Evolutionary conservation across 345 rosid species (phyloP).

Genomic region (Alliaria petiolata): DNA sequence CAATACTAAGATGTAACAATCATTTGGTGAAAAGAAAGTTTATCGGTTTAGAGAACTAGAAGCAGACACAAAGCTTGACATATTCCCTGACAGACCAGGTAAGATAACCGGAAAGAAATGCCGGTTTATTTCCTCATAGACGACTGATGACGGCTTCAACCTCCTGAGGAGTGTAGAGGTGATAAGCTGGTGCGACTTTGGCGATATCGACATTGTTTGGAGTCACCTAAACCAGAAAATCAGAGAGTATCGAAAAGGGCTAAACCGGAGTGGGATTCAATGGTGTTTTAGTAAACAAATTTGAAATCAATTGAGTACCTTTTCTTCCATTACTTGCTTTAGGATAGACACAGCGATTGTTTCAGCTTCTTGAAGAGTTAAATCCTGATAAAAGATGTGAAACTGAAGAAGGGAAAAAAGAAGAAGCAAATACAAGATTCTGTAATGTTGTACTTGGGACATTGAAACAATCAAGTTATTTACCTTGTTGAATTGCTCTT

Average conservation of each 20-base stretch:
- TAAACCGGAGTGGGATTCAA: too few species aligned
- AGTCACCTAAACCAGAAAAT: conserved; percentile 53
- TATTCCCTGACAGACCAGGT: too few species aligned
- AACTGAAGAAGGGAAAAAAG: neutral
- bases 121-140: conserved; percentile 38
- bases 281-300: neutral
- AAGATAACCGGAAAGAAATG: too few species aligned
- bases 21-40: too few species aligned
- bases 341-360: conserved; percentile 80
- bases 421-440: neutral
- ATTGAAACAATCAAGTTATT: neutral
- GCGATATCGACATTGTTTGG: conserved; percentile 96
- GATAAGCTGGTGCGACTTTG: conserved; percentile 77
- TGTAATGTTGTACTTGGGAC: neutral
- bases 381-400: conserved; percentile 44
- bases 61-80: too few species aligned
- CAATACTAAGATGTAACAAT: too few species aligned
- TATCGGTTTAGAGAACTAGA: too few species aligned
- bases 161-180: conserved; percentile 86
- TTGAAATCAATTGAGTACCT: conserved; percentile 38
- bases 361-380: conserved; percentile 85
- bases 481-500: conserved; percentile 93
- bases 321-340: conserved; percentile 99
- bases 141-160: conserved; percentile 88
- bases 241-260: neutral